Conservation (phyloP, 306 rosid species). For the Dicorynia guianensis region DNA sequence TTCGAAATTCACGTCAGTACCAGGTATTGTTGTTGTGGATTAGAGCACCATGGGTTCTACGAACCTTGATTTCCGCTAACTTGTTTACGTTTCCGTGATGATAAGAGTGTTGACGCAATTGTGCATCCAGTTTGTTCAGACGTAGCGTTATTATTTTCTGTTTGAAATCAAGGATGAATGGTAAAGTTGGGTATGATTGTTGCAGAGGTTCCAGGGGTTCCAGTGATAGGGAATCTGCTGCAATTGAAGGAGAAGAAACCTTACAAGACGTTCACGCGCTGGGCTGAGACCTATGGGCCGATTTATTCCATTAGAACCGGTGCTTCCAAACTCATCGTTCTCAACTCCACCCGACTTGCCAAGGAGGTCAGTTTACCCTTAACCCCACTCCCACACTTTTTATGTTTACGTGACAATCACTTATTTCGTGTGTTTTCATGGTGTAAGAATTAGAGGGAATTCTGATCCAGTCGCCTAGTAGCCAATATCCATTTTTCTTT, state of each 20-base stretch:
- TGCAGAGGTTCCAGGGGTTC: conserved; percentile 84
- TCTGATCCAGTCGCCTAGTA: too few species aligned
- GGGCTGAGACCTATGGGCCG: conserved; percentile 79
- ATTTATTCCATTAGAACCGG: conserved; percentile 83
- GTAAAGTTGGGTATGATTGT: conserved; percentile 15
- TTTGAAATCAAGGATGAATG: not conserved
- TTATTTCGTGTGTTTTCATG: too few species aligned
- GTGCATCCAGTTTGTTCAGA: not conserved
- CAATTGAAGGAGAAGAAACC: conserved; percentile 98
- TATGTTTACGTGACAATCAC: too few species aligned
- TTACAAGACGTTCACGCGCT: conserved; percentile 73
- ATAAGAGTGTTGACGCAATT: not conserved
- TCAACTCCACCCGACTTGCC: conserved; percentile 70
- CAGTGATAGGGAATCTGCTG: conserved; percentile 83
- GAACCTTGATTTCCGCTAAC: too few species aligned
- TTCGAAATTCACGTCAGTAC: conserved; percentile 65
- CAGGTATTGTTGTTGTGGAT: conserved; percentile 49
- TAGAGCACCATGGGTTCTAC: not conserved
- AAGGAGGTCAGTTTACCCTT: conserved; percentile 62
- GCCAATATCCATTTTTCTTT: too few species aligned
- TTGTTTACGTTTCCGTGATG: not conserved
- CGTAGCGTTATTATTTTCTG: not conserved
- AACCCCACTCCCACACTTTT: not conserved
- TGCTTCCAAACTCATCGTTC: conserved; percentile 83
- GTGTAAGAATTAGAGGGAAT: too few species aligned